Base-by-base conservation (phyloP, 805 yeast species). In the Kazachstania psychrophila region DNA sequence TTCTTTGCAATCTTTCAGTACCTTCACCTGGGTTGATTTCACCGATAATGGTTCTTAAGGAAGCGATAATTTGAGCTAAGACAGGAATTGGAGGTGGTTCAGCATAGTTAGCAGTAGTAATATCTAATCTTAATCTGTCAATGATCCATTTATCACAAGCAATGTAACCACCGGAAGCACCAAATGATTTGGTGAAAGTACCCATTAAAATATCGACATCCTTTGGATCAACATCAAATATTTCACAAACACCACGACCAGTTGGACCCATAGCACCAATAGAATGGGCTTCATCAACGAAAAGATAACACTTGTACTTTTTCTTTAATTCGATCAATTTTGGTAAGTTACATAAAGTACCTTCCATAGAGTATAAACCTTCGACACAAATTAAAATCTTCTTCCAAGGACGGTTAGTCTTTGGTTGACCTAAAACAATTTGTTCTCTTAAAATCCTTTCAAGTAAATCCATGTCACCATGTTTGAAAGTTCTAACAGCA, bases 101-200 rank as follows among this genome's bases (percentile, higher is more conserved):
- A 29, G 92, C 78, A 54, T 87, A 84, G 30, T 66, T 69, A 45
- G 78, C 74, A 22, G 88, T 80, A 46, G 85, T 70, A 50, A 84
- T 75, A 49, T 75, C 79, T 28, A 82, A 49, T 61, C 88, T 75
- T 43, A 92, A 65, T 50, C 79, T 73, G 50, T 86, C 88, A 34
- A 89, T 79, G 23, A 85, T 62, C 33, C 61, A 64, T 52, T 76
- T 70, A 44, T 69, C 69, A 31, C 81, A 94, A n/a, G 95, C 89
- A 45, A 92, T 66, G 58, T 92, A 92, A 32, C 98, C 99, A 54
- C 99, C 99, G 28, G 97, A 86, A 13, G 98, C 97, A 58, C 99
- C 98, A 60, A 92, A 92, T 1, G 96, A 85, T 63, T 92, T 92
- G 36, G 98, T 94, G 40, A 92, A 73, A 6, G 99, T 92, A 34